Conservation (phyloP, 768 basidiomycete genomes). For the Rhodotorula babjevae region DNA sequence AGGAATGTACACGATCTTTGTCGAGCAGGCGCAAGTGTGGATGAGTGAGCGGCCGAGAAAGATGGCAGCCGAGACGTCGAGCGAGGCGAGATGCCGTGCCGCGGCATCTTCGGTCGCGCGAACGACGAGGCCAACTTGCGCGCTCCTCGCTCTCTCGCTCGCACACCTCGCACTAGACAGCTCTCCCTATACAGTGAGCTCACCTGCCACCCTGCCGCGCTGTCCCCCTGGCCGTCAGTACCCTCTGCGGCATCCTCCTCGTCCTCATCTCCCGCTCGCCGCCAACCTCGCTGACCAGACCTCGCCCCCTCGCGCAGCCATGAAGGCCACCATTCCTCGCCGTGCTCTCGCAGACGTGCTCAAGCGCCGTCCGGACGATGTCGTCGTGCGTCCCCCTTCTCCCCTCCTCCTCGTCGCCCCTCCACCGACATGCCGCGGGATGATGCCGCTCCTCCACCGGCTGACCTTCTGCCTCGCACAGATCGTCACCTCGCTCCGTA, state of each 20-base stretch:
- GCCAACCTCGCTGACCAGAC: neutral
- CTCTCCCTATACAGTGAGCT: too few species aligned
- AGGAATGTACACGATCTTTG: neutral
- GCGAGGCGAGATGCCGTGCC: too few species aligned
- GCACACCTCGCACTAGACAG: neutral
- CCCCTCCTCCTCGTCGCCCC: too few species aligned
- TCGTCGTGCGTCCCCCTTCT: constrained; percentile 17
- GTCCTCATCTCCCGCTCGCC: neutral
- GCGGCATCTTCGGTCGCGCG: too few species aligned
- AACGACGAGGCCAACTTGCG: too few species aligned
- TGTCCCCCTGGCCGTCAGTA: too few species aligned
- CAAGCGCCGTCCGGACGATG: constrained; percentile 30
- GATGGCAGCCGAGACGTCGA: too few species aligned
- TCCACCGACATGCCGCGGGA: neutral
- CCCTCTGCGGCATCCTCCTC: neutral
- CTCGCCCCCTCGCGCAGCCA: neutral
- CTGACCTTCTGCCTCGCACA: neutral
- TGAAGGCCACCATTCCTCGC: constrained; percentile 15
- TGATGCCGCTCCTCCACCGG: neutral
- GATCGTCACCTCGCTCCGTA: constrained; percentile 75
- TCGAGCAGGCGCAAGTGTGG: too few species aligned
- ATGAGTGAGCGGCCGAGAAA: too few species aligned
- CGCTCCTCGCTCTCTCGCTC: constrained; percentile 11
- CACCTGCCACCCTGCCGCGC: too few species aligned
- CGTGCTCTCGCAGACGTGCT: constrained; percentile 24